These are phyloP conservation scores for Entomophthora muscae DNA, from an alignment of 371 early-diverging fungal genomes.

Conservation along the genomic window DNA sequence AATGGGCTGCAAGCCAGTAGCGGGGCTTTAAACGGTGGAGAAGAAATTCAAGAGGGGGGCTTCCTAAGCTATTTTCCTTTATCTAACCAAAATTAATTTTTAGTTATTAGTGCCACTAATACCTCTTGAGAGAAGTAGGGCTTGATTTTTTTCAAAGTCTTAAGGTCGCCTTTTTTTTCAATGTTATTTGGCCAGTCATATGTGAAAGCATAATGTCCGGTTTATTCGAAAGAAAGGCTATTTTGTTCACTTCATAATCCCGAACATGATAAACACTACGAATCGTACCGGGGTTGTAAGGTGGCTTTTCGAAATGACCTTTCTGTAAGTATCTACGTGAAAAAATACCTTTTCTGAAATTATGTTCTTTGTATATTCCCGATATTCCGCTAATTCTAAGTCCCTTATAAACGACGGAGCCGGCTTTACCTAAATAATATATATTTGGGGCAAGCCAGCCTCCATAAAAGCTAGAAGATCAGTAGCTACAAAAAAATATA, in stretches of 20 bases:
- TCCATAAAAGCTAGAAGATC: slow-evolving; percentile 59
- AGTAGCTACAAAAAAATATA: slow-evolving; percentile 10
- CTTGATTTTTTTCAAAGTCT: slow-evolving; percentile 39
- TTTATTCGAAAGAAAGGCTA: slow-evolving; percentile 38
- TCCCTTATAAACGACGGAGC: slow-evolving; percentile 67
- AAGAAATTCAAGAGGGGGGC: slow-evolving; percentile 39
- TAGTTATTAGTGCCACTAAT: slow-evolving; percentile 1
- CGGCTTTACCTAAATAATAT: slow-evolving; percentile 77
- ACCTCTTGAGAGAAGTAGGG: slow-evolving; percentile 56
- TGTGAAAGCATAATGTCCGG: slow-evolving; percentile 85
- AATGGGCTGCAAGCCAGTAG: slow-evolving; percentile 86
- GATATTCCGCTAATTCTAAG: slow-evolving; percentile 83
- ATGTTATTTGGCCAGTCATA: slow-evolving; percentile 92
- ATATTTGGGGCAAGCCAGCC: slow-evolving; percentile 94
- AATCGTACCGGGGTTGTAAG: slow-evolving; percentile 35
- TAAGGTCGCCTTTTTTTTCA: slow-evolving; percentile 54
- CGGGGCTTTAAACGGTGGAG: slow-evolving; percentile 51
- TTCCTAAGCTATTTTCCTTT: slow-evolving; percentile 49
- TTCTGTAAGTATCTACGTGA: not conserved
- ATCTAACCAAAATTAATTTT: slow-evolving; percentile 27
- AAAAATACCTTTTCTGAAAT: slow-evolving; percentile 41
- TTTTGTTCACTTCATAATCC: slow-evolving; percentile 55
- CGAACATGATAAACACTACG: slow-evolving; percentile 74
- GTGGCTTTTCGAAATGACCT: slow-evolving; percentile 66
- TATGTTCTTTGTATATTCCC: slow-evolving; percentile 68